A percentile compares a stretch with the other conserved stretches of the same genome.
Conservation (phyloP, 2,329 filamentous ascomycete genomes). For the Aspergillus neotritici region DNA sequence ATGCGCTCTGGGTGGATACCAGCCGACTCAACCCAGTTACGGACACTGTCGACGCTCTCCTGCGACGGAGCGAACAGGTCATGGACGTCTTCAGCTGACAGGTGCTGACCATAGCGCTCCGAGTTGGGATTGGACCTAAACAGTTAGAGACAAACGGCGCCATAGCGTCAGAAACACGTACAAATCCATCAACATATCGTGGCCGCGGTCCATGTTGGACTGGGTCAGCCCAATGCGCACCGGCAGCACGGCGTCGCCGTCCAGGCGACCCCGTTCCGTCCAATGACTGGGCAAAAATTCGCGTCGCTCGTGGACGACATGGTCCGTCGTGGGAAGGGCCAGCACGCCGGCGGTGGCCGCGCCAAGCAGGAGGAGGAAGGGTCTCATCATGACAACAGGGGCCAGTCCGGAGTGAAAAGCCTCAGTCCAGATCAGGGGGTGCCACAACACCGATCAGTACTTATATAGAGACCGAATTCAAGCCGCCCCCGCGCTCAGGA, state of each 20-base stretch:
- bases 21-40: conserved; percentile 48
- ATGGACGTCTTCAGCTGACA: conserved; percentile 40
- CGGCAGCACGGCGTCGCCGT: conserved; percentile 34
- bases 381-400: conserved; percentile 16
- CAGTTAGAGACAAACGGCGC: conserved; percentile 1
- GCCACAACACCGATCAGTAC: too few relatives aligned
- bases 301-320: conserved; percentile 30
- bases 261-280: conserved; percentile 24
- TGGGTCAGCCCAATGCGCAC: conserved; percentile 45
- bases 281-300: conserved; percentile 23
- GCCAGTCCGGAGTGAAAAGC: background rate
- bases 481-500: too few relatives aligned
- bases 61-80: conserved; percentile 39
- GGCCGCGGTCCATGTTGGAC: conserved; percentile 40
- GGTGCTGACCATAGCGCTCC: conserved; percentile 39
- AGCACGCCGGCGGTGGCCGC: conserved; percentile 13
- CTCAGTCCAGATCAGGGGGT: too few relatives aligned
- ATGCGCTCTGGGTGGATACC: conserved; percentile 50
- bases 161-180: conserved; percentile 13
- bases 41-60: conserved; percentile 48
- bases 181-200: conserved; percentile 42
- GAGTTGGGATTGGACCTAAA: conserved; percentile 38
- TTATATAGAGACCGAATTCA: too few relatives aligned
- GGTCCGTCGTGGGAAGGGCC: conserved; percentile 19
- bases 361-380: conserved; percentile 19